phyloP scores from a whole-genome alignment of 164 flowering plant species.

The Piper longum region DNA sequence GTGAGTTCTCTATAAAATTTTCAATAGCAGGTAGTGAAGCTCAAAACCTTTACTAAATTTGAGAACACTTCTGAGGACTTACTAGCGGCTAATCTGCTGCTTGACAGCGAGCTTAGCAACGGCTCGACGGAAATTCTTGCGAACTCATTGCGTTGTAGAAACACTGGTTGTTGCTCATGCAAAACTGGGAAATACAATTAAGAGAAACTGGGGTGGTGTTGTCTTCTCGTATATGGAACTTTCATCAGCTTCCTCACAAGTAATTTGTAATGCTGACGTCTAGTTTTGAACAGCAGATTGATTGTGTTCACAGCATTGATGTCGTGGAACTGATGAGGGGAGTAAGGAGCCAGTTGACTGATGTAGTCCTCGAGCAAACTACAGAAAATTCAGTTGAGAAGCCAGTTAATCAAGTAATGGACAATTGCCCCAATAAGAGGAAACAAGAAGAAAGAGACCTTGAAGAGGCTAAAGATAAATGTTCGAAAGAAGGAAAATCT shows the following conservation, averaged over 20 bases:
- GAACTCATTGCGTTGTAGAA: constrained; percentile 67
- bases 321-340: constrained; percentile 98
- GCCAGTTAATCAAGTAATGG: constrained; percentile 4
- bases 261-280: neutral
- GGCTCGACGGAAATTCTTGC: constrained; percentile 72
- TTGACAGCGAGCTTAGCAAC: constrained; percentile 75
- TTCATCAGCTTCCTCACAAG: neutral
- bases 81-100: constrained; percentile 52
- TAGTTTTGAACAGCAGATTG: constrained; percentile 39
- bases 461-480: constrained; percentile 6
- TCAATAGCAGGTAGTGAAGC: constrained; percentile 52
- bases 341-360: constrained; percentile 67
- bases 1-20: too few relatives aligned
- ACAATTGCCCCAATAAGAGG: constrained; percentile 15
- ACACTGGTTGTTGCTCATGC: constrained; percentile 77
- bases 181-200: constrained; percentile 79
- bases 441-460: constrained; percentile 16
- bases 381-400: constrained; percentile 6
- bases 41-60: constrained; percentile 85
- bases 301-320: constrained; percentile 61
- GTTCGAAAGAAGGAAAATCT: constrained; percentile 8
- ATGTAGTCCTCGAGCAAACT: constrained; percentile 32
- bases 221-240: neutral
- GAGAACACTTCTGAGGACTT: constrained; percentile 80
- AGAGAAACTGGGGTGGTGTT: constrained; percentile 55